A percentile compares a stretch with the other conserved stretches of the same genome.
phyloP scores from a whole-genome alignment of 2,329 filamentous ascomycete species.

The Talaromyces sp. region DNA sequence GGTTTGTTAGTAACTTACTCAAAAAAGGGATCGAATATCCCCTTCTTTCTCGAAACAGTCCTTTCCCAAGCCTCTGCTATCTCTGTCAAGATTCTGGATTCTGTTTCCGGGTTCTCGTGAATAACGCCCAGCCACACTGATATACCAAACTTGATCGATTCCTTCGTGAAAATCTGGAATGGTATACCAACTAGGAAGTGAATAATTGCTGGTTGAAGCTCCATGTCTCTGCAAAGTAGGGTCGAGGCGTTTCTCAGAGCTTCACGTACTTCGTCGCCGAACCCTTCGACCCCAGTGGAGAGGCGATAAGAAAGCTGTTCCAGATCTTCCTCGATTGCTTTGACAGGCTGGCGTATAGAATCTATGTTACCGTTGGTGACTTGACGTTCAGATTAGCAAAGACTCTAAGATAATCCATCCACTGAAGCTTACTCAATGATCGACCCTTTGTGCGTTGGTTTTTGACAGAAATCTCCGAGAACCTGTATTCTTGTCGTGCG shows the following conservation, averaged over 20 bases:
- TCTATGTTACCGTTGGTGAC: neutral
- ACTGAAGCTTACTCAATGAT: constrained; percentile 2
- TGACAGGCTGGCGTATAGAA: constrained; percentile 22
- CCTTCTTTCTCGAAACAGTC: constrained; percentile 69
- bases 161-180: constrained; percentile 87
- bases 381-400: constrained; percentile 1
- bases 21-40: constrained; percentile 72
- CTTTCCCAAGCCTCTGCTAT: constrained; percentile 88
- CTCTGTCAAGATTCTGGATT: constrained; percentile 77
- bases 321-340: constrained; percentile 55
- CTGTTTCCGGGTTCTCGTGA: constrained; percentile 87
- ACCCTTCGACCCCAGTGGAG: constrained; percentile 62
- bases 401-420: neutral
- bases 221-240: constrained; percentile 71
- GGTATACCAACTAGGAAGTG: constrained; percentile 89
- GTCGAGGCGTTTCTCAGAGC: constrained; percentile 80
- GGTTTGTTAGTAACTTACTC: constrained; percentile 41
- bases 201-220: constrained; percentile 71
- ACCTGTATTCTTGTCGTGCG: constrained; percentile 90
- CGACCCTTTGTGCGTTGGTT: constrained; percentile 6
- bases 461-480: constrained; percentile 61
- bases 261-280: constrained; percentile 71
- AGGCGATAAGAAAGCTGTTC: constrained; percentile 69
- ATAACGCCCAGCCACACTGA: constrained; percentile 96
- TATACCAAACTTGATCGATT: constrained; percentile 90